These are phyloP conservation scores for Bacterosira constricta DNA, from an alignment of 108 stramenopile genomes.

Conservation along the genomic window DNA sequence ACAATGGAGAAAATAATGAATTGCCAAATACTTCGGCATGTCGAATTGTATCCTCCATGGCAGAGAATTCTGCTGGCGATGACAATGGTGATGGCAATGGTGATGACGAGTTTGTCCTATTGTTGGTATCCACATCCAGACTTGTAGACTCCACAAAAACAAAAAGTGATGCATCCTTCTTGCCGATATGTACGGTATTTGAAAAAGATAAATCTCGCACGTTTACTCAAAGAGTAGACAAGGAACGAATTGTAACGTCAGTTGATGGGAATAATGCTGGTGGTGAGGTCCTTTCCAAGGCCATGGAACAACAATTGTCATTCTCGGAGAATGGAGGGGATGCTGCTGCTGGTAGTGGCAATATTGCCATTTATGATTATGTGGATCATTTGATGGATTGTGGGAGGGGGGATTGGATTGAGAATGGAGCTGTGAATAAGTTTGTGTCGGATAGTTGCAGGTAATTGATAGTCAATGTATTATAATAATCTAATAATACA, in stretches of 20 bases:
- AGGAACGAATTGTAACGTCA: not conserved
- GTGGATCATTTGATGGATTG: slow-evolving; percentile 33
- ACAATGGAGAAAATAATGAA: not conserved
- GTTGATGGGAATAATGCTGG: no score
- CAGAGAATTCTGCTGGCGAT: not conserved
- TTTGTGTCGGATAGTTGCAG: no score
- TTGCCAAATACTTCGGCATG: slow-evolving; percentile 34
- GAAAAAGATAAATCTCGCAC: slow-evolving; percentile 11
- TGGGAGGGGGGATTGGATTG: slow-evolving; percentile 33
- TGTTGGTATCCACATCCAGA: not conserved
- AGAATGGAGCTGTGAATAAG: slow-evolving; percentile 13
- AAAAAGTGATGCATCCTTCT: not conserved
- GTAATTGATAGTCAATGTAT: no score
- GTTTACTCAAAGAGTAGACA: slow-evolving; percentile 7
- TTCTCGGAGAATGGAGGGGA: no score
- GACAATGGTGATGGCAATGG: slow-evolving; percentile 8
- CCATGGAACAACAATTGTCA: no score
- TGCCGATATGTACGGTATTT: slow-evolving; percentile 13
- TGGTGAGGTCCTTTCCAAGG: no score
- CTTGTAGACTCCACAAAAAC: slow-evolving; percentile 1
- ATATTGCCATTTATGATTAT: slow-evolving; percentile 49
- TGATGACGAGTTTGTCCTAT: slow-evolving; percentile 10
- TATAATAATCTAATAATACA: no score
- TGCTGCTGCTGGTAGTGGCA: no score
- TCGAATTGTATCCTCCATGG: slow-evolving; percentile 33